phyloP scores from a whole-genome alignment of 2,329 filamentous ascomycete genomes.

The Alternaria conjuncta region DNA sequence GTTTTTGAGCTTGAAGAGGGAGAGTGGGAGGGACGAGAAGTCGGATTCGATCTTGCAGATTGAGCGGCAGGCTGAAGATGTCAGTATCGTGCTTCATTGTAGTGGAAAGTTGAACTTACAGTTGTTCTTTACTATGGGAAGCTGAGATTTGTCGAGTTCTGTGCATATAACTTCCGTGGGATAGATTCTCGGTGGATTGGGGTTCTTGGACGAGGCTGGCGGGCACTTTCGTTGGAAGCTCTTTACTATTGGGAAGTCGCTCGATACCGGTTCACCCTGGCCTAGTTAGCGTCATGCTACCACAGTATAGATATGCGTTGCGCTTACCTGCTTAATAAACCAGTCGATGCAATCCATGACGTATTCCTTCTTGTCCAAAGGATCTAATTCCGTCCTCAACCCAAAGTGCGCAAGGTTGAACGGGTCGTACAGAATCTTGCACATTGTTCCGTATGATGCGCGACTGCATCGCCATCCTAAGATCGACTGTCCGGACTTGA shows the following conservation, averaged over 20 bases:
- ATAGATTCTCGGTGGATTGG: conserved; percentile 25
- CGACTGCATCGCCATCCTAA: conserved; percentile 49
- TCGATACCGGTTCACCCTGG: conserved; percentile 32
- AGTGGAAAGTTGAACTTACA: too few species aligned
- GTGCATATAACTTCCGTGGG: conserved; percentile 28
- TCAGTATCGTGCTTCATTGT: too few species aligned
- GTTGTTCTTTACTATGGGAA: conserved; percentile 18
- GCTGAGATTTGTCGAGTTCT: conserved; percentile 21
- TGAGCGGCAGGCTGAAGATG: conserved; percentile 15
- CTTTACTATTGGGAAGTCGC: conserved; percentile 22
- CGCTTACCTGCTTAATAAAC: conserved; percentile 39
- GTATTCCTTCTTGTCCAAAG: conserved; percentile 43
- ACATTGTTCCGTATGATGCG: conserved; percentile 45
- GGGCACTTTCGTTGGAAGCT: conserved; percentile 31
- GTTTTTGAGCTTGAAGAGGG: conserved; percentile 30
- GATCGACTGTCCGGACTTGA: conserved; percentile 52
- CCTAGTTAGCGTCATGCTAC: conserved; percentile 8
- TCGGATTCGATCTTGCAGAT: conserved; percentile 30
- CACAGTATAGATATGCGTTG: too few species aligned
- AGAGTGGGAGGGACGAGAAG: conserved; percentile 18
- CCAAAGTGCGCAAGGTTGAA: conserved; percentile 36
- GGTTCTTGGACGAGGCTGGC: conserved; percentile 17
- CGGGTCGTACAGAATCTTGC: conserved; percentile 44
- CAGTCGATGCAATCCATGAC: conserved; percentile 45
- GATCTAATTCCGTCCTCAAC: conserved; percentile 30